Evolutionary conservation across 768 basidiomycete genomes (phyloP).

Genomic region (Amanita phalloides): DNA sequence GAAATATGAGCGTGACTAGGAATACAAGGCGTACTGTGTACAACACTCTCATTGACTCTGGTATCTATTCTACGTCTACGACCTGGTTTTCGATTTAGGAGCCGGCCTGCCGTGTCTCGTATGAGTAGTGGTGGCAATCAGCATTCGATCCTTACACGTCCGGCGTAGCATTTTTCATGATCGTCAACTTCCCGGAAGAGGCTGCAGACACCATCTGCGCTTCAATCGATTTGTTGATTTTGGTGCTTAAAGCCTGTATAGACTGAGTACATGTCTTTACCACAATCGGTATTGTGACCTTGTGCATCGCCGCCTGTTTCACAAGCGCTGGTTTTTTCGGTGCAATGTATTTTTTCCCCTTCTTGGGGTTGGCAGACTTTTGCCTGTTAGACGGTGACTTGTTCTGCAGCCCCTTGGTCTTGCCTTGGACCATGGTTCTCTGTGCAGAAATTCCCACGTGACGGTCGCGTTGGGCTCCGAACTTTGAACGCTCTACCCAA

Average conservation of each 20-base stretch:
- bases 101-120: not conserved
- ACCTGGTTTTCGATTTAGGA: constrained; percentile 1
- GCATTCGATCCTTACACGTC: constrained; percentile 22
- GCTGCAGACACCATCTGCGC: constrained; percentile 85
- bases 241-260: constrained; percentile 68
- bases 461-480: constrained; percentile 23
- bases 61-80: not conserved
- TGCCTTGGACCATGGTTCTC: constrained; percentile 63
- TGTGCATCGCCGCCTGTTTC: constrained; percentile 68
- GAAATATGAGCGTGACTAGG: not conserved
- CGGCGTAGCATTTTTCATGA: constrained; percentile 66
- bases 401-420: constrained; percentile 62
- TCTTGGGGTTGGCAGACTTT: constrained; percentile 65
- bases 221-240: constrained; percentile 89
- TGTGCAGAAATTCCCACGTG: constrained; percentile 18
- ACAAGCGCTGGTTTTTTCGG: constrained; percentile 73
- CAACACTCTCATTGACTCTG: not conserved
- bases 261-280: not conserved
- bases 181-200: constrained; percentile 80
- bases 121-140: not conserved
- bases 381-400: constrained; percentile 48
- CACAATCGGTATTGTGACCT: constrained; percentile 31
- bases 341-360: constrained; percentile 66
- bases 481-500: constrained; percentile 8
- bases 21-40: not conserved